Evolutionary conservation across 2,329 filamentous ascomycete genomes (phyloP).

Genomic region (Kalmusia sp.): DNA sequence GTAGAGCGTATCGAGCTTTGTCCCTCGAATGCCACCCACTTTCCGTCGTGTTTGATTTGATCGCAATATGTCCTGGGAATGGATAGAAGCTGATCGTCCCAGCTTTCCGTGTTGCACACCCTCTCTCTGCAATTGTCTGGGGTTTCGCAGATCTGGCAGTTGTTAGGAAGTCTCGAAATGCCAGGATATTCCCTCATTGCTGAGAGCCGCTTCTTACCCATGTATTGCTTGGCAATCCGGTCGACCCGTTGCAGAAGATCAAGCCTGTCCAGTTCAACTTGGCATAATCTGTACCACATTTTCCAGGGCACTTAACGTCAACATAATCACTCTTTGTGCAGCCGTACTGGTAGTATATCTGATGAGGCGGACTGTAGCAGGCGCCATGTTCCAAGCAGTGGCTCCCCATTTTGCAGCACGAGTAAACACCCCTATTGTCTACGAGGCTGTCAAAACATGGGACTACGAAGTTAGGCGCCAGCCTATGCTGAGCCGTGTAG

Average conservation of each 20-base stretch:
- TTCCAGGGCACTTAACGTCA: constrained; percentile 22
- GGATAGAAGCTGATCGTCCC: constrained; percentile 15
- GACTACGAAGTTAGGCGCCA: constrained; percentile 20
- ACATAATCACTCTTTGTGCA: constrained; percentile 22
- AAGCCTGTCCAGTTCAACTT: constrained; percentile 22
- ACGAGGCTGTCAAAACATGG: constrained; percentile 23
- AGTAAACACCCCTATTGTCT: constrained; percentile 6
- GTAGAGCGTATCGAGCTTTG: constrained; percentile 2
- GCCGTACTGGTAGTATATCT: constrained; percentile 29
- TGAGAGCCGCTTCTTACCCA: constrained; percentile 19
- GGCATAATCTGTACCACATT: constrained; percentile 21
- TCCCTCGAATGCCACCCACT: constrained; percentile 14
- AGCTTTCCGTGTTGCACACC: too few species aligned
- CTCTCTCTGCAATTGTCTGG: constrained; percentile 33
- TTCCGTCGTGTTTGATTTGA: constrained; percentile 7
- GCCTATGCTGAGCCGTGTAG: constrained; percentile 19
- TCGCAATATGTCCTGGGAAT: constrained; percentile 9
- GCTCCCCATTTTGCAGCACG: constrained; percentile 25
- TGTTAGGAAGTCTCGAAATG: neutral
- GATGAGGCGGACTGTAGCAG: constrained; percentile 19
- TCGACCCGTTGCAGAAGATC: constrained; percentile 22
- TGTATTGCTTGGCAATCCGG: constrained; percentile 12
- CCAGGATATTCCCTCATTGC: too few species aligned
- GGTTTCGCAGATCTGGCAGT: constrained; percentile 21
- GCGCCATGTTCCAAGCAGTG: constrained; percentile 23